Conservation (phyloP, 257 asterid genomes). For the Salvia splendens region DNA sequence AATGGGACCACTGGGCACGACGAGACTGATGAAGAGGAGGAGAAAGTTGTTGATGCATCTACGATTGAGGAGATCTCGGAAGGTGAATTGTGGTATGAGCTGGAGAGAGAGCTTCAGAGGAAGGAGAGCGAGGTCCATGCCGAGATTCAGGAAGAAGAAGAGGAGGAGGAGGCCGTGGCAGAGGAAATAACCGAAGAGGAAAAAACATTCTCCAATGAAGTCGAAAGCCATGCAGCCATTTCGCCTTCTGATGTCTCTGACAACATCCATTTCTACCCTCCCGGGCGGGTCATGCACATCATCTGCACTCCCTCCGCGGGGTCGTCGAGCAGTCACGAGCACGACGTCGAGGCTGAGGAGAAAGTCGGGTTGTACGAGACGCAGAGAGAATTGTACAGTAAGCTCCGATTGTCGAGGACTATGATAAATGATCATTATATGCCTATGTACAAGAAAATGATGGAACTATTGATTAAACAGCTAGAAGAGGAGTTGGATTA, state of each 20-base stretch:
- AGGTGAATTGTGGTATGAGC: constrained; percentile 84
- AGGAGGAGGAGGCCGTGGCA: constrained; percentile 64
- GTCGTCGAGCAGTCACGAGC: constrained; percentile 36
- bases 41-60: constrained; percentile 44
- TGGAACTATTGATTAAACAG: constrained; percentile 76
- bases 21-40: constrained; percentile 79
- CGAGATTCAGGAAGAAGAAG: constrained; percentile 68
- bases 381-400: constrained; percentile 73
- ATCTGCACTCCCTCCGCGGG: constrained; percentile 51
- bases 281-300: constrained; percentile 82
- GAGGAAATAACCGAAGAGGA: constrained; percentile 79
- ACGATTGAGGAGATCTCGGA: constrained; percentile 59
- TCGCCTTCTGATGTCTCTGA: constrained; percentile 70
- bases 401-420: constrained; percentile 75
- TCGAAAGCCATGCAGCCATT: constrained; percentile 60
- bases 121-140: constrained; percentile 48
- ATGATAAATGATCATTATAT: constrained; percentile 92
- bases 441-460: constrained; percentile 93
- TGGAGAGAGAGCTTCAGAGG: constrained; percentile 75
- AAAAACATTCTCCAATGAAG: constrained; percentile 57
- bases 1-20: constrained; percentile 41
- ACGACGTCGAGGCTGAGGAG: constrained; percentile 41
- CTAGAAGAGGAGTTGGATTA: constrained; percentile 66
- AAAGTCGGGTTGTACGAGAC: constrained; percentile 71
- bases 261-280: constrained; percentile 71